phyloP scores from a whole-genome alignment of 2,329 filamentous ascomycete species.

The Apiospora phragmitis region DNA sequence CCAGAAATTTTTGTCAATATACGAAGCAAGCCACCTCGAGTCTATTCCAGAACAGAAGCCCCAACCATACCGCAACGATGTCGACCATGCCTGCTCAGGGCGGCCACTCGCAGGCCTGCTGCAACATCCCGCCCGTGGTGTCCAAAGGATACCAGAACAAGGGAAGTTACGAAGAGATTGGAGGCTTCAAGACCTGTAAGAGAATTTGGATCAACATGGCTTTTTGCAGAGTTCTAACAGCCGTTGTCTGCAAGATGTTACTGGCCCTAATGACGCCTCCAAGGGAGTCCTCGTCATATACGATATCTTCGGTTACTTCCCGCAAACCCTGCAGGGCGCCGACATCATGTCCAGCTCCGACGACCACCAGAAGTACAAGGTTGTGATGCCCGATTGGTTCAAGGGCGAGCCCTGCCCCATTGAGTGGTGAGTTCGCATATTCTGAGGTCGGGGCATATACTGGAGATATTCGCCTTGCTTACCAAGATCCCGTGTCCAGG shows the following conservation, averaged over 20 bases:
- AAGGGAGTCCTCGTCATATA: conserved; percentile 64
- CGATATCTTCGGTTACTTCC: conserved; percentile 73
- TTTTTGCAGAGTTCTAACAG: neutral
- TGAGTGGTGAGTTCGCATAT: conserved; percentile 41
- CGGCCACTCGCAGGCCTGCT: conserved; percentile 58
- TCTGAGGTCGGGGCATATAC: neutral
- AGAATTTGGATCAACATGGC: neutral
- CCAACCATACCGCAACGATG: conserved; percentile 36
- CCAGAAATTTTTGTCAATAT: neutral
- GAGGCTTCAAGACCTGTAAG: conserved; percentile 55
- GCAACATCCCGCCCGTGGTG: conserved; percentile 60
- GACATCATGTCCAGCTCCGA: conserved; percentile 63
- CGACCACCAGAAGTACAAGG: conserved; percentile 68
- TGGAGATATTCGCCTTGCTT: neutral
- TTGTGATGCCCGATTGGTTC: conserved; percentile 94
- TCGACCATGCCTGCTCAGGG: conserved; percentile 51
- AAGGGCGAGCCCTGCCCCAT: conserved; percentile 66
- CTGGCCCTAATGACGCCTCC: conserved; percentile 45
- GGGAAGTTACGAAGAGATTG: conserved; percentile 58
- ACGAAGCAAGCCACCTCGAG: neutral
- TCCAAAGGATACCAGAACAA: conserved; percentile 54
- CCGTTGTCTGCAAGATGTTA: conserved; percentile 42
- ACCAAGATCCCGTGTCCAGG: conserved; percentile 32
- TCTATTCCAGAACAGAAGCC: neutral
- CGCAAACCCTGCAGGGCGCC: conserved; percentile 69